phyloP scores from a whole-genome alignment of 441 rosid species.

The Adansonia grandidieri region DNA sequence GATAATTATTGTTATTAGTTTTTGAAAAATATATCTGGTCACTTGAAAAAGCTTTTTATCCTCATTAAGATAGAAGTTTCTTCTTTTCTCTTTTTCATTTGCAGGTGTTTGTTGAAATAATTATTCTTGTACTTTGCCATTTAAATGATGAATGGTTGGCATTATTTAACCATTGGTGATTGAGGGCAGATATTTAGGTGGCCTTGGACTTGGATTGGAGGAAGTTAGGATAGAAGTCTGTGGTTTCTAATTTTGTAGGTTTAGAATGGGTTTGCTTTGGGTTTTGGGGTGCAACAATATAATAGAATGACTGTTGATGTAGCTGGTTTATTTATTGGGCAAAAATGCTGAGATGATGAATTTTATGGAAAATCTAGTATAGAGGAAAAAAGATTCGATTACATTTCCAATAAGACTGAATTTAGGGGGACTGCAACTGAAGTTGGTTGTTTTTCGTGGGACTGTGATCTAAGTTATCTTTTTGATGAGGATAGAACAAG shows the following conservation, averaged over 20 bases:
- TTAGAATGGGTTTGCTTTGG: too few species aligned
- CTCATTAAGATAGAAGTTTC: not conserved
- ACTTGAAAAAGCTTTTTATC: not conserved
- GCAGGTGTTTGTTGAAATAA: not conserved
- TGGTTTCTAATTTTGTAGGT: too few species aligned
- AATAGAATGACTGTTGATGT: too few species aligned
- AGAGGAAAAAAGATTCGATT: not conserved
- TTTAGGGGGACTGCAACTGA: not conserved
- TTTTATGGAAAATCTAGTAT: not conserved
- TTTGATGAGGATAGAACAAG: not conserved
- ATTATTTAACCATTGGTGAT: too few species aligned
- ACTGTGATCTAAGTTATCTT: not conserved
- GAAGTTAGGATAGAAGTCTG: too few species aligned
- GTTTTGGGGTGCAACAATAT: not conserved
- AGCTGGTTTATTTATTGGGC: too few species aligned
- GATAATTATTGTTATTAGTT: not conserved
- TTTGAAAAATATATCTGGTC: not conserved
- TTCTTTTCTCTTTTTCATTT: not conserved
- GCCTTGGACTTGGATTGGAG: too few species aligned
- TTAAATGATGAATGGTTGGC: too few species aligned
- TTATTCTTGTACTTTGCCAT: not conserved
- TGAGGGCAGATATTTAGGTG: too few species aligned
- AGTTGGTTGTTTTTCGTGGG: not conserved
- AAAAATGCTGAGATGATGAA: not conserved
- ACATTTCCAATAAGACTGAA: not conserved